Evolutionary conservation across 1,139 yeast genomes (phyloP).

Genomic region (Nakaseomyces sp.): DNA sequence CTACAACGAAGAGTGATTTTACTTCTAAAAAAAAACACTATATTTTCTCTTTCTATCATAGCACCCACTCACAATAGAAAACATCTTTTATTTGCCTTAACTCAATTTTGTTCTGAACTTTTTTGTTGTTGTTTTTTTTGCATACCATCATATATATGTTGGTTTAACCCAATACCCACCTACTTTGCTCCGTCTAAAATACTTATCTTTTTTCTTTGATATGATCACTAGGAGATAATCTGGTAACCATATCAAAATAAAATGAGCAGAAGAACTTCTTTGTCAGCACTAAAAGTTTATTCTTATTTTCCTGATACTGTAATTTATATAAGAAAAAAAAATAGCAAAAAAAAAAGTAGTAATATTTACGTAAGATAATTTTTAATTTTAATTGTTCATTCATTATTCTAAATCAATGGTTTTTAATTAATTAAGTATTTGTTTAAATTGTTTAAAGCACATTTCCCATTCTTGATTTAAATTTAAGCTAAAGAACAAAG

Average conservation of each 20-base stretch:
- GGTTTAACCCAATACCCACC: background rate
- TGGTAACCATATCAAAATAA: no score
- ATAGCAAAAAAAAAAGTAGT: background rate
- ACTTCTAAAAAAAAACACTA: no score
- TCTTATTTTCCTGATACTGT: background rate
- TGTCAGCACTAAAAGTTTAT: background rate
- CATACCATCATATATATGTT: background rate
- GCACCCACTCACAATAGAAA: background rate
- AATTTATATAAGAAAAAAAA: background rate
- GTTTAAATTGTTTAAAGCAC: no score
- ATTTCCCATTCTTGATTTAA: no score
- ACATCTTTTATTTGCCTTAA: background rate
- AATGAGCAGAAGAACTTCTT: background rate
- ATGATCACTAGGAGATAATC: no score
- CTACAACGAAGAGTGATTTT: constrained; percentile 17
- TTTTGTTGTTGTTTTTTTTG: background rate
- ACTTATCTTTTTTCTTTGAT: no score
- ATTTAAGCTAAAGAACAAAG: no score
- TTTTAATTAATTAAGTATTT: no score
- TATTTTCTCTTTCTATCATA: no score
- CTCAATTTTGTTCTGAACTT: background rate
- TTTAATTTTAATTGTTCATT: background rate
- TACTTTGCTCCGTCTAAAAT: no score
- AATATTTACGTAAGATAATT: background rate
- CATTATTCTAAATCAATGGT: no score